Base-by-base conservation (phyloP, 495 filamentous ascomycete genomes). In the Tetracladium setigerum region DNA sequence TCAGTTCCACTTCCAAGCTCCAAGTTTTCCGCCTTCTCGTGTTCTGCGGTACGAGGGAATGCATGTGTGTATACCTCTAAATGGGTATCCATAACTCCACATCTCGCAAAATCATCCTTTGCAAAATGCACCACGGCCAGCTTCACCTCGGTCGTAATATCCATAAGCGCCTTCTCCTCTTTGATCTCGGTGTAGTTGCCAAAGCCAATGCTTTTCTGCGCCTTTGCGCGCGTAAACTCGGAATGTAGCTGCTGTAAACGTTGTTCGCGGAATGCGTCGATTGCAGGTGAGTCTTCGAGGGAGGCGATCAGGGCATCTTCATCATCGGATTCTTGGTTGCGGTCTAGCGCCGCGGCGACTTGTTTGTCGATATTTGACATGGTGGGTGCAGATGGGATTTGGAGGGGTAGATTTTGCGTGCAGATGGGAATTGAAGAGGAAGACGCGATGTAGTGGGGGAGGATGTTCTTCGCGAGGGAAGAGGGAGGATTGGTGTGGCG, bases 61-160 rank as follows among this genome's bases (percentile, higher is more conserved):
- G 12, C 13, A 13, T 10, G 58, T 52, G n/a, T n/a, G n/a, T n/a
- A n/a, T 39, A 75, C 67, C 40, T 72, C 67, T 9, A 87, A 63
- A 61, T 81, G 77, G 19, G 61, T 59, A 56, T 85, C 81, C 83
- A 87, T 86, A 39, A 84, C 76, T 11, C 69, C 59, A 60, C 86
- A 90, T 8, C 86, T 76, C 5, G 71, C 67, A 63, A 90, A 90
- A 58, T 89, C 85, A 6, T 78, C 67, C 58, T 87, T 84, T 50
- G 74, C 79, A 66, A 90, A 90, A 62, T 90, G 86, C 19, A 89
- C 77, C 0, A 89, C 71, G 51, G 78, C 81, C 30, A 74, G 66
- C 47, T 81, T 74, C 0, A 72, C 48, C 30, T 67, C 66, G 10
- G 85, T 88, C 4, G 83, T 87, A 43, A 83, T 74, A 49, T 85